Conservation (phyloP, 2,329 filamentous ascomycete species). For the Clonostachys rosea region DNA sequence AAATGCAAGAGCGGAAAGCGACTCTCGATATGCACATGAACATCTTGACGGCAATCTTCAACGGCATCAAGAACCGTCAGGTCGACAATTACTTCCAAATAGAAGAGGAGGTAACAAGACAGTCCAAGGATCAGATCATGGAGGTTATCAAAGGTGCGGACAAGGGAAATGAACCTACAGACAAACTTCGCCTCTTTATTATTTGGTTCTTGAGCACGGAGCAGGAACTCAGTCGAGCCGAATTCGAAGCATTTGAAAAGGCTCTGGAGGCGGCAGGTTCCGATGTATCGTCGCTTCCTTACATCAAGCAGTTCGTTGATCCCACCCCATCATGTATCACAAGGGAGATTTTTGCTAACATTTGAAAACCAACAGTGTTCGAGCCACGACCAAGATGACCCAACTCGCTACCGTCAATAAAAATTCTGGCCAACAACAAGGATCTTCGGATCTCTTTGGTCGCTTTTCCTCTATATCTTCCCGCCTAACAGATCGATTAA, state of each 20-base stretch:
- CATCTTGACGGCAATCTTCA: constrained; percentile 72
- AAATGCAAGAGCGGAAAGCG: constrained; percentile 88
- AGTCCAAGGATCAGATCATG: constrained; percentile 83
- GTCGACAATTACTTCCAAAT: constrained; percentile 95
- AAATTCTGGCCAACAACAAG: constrained; percentile 56
- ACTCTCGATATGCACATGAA: constrained; percentile 99
- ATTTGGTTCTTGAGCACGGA: constrained; percentile 97
- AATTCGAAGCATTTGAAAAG: constrained; percentile 84
- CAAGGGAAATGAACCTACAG: constrained; percentile 78
- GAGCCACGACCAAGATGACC: constrained; percentile 94
- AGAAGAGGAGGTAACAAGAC: constrained; percentile 88
- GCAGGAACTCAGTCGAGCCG: constrained; percentile 74
- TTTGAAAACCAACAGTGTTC: constrained; percentile 52
- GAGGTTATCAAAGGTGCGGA: constrained; percentile 77
- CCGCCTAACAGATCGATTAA: constrained; percentile 88
- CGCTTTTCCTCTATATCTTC: constrained; percentile 91
- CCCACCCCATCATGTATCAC: neutral
- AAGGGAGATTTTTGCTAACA: neutral
- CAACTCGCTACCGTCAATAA: constrained; percentile 91
- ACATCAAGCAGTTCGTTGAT: constrained; percentile 71
- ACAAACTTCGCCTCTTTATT: constrained; percentile 91
- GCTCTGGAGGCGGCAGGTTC: constrained; percentile 71
- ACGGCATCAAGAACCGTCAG: constrained; percentile 89
- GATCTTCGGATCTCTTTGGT: constrained; percentile 77
- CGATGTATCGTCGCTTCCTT: constrained; percentile 74